Percentiles rank a stretch among this genome's conserved stretches.
Evolutionary conservation across 768 basidiomycete species (phyloP).

Genomic region (Collybia sordida): DNA sequence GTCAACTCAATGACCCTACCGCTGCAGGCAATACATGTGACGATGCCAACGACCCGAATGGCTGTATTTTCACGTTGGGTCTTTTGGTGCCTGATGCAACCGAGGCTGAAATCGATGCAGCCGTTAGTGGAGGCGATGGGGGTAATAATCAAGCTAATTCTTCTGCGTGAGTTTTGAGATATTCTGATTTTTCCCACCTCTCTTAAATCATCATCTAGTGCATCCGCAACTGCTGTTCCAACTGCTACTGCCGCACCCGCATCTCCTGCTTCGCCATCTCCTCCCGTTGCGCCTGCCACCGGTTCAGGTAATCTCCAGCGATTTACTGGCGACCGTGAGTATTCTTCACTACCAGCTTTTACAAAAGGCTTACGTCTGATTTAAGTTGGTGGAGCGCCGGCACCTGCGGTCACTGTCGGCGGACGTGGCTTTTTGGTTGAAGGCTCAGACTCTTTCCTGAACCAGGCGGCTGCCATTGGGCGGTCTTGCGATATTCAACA

Average conservation of each 20-base stretch:
- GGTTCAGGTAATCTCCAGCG: slow-evolving; percentile 43
- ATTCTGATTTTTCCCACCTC: too few relatives aligned
- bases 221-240: slow-evolving; percentile 3
- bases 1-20: slow-evolving; percentile 49
- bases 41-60: slow-evolving; percentile 46
- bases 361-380: not conserved
- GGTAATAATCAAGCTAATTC: slow-evolving; percentile 1
- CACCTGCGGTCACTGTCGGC: slow-evolving; percentile 44
- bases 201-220: not conserved
- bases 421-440: slow-evolving; percentile 49
- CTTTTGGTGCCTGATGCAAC: slow-evolving; percentile 57
- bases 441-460: slow-evolving; percentile 45
- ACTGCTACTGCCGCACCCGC: slow-evolving; percentile 3
- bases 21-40: slow-evolving; percentile 58
- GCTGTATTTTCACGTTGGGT: slow-evolving; percentile 67
- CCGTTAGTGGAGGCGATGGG: slow-evolving; percentile 24
- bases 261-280: slow-evolving; percentile 10
- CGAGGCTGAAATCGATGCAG: slow-evolving; percentile 55
- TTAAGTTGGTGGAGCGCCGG: slow-evolving; percentile 41
- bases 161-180: not conserved
- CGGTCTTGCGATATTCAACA: slow-evolving; percentile 61
- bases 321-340: slow-evolving; percentile 49
- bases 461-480: slow-evolving; percentile 46
- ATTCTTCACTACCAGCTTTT: not conserved
- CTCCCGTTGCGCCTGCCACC: slow-evolving; percentile 15